Evolutionary conservation across 192 early-diverging fungal genomes (phyloP), one percentile per base, ranked within the genome.

Genomic region (Umbelopsis sp.): DNA sequence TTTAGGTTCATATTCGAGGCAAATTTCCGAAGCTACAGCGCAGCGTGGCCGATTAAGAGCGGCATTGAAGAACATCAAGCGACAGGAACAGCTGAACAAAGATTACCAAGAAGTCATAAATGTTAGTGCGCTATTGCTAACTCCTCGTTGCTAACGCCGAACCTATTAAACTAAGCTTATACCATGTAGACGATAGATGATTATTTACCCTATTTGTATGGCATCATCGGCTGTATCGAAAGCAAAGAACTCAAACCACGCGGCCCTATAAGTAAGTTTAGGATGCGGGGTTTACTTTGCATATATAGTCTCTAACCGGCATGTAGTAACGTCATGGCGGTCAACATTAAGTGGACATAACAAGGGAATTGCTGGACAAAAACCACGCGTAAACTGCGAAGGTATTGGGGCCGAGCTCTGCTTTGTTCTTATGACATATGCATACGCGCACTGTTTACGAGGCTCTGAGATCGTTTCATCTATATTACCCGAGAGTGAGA

Each of bases 261-360:
- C 37, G 73, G 45, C 25, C 71, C 69, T 25, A 74, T 81, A 53
- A 76, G 75, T 73, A 75, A 41, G 21, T 66, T 33, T 52, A 33
- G 47, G 35, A 35, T 50, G 20, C 18, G 65, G 45, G 15, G 8
- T 25, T 37, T 71, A 12, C 49, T 7, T 55, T 55, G 27, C 49
- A 41, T 41, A 41, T 41, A 25, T 27, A 3, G 23, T 18, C 22
- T 12, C 41, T 49, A 21, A 1, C 20, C 21, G 48, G 47, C 45
- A 51, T 45, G 37, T 71, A 87, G 85, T 83, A 68, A 83, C 83
- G n/a, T 82, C 82, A 73, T 88, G 86, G 86, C 81, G 84, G 5
- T 88, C 83, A 7, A 81, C 85, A 13, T 49, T 86, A 4, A 82
- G 80, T 53, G 81, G 78, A 44, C 71, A 75, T 44, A 74, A 81